Base-by-base conservation (phyloP, 2,329 filamentous ascomycete genomes). In the Passalora sequoiae region DNA sequence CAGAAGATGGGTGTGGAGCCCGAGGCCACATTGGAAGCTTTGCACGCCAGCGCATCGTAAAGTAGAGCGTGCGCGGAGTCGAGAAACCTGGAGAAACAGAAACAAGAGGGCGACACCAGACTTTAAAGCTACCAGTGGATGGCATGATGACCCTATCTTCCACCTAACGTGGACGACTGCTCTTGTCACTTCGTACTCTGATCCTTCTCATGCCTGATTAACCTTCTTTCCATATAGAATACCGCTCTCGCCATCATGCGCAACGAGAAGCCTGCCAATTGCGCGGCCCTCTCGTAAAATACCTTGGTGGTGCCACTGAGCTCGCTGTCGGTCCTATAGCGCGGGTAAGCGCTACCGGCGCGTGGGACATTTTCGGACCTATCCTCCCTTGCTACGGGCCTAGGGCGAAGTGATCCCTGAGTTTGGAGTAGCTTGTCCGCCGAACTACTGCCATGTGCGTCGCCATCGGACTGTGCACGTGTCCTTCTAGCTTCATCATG, bases 201-300 rank as follows among this genome's bases (percentile, higher is more conserved):
- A 40, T 40, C 43, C 46, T 47, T 52, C 33, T 66, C 44, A 58
- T 63, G 66, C 40, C 57, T 60, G 36, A 66, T 59, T 43, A 77
- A 57, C 47, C 58, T 69, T 42, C 60, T 49, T 56, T 82, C 78
- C 0, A 71, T 67, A 25, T 68, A 62, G 33, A 66, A 69, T 0
- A 80, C 75, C 12, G 70, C 73, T 43, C 62, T 64, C 10, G 78
- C 57, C 31, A 81, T 61, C 25, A 69, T 71, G 19, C 70, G 62
- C 33, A 80, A 47, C 8, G 71, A 70, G 24, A 77, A 53, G 5
- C 74, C 77, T 5, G 69, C 69, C 12, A 74, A 56, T 46, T 66
- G 66, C 7, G 76, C 75, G 8, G 69, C 73, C 36, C 69, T 63
- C 45, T 74, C 66, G 53, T 77, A 76, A 44, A 82, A 76, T 0